These are phyloP conservation scores for Salix udensis DNA, from an alignment of 345 rosid genomes.

Conservation along the genomic window DNA sequence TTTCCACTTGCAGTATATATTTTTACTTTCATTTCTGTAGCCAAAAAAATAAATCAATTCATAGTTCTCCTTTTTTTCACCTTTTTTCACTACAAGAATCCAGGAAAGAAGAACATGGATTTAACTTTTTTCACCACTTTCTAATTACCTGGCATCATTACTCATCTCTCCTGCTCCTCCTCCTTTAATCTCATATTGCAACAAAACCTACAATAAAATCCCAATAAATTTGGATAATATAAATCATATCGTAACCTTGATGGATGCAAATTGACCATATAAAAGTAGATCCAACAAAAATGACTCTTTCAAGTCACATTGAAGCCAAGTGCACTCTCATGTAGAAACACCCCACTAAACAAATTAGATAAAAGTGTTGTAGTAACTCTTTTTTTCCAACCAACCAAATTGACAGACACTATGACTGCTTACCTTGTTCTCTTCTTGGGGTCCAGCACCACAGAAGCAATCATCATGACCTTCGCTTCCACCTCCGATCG, in stretches of 20 bases:
- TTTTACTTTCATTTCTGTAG: constrained; percentile 16
- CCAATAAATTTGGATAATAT: background rate
- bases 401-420: constrained; percentile 28
- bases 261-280: constrained; percentile 31
- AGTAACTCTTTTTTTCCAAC: constrained; percentile 14
- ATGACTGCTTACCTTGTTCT: constrained; percentile 13
- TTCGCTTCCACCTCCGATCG: constrained; percentile 32
- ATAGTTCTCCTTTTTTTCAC: constrained; percentile 27
- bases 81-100: constrained; percentile 36
- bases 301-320: constrained; percentile 11
- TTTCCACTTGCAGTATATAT: constrained; percentile 40
- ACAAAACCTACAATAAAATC: constrained; percentile 24
- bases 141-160: constrained; percentile 53
- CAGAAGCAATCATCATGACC: constrained; percentile 12
- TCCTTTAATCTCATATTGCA: constrained; percentile 9
- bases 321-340: constrained; percentile 42
- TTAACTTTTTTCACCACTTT: constrained; percentile 21
- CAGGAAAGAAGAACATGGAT: constrained; percentile 26
- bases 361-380: background rate
- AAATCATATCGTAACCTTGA: constrained; percentile 6
- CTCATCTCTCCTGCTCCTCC: constrained; percentile 23
- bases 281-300: constrained; percentile 5
- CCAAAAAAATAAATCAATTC: constrained; percentile 20
- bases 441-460: background rate
- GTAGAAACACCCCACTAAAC: background rate